Conservation (phyloP, 352 stramenopile genomes). For the Aphanomyces invadans region DNA sequence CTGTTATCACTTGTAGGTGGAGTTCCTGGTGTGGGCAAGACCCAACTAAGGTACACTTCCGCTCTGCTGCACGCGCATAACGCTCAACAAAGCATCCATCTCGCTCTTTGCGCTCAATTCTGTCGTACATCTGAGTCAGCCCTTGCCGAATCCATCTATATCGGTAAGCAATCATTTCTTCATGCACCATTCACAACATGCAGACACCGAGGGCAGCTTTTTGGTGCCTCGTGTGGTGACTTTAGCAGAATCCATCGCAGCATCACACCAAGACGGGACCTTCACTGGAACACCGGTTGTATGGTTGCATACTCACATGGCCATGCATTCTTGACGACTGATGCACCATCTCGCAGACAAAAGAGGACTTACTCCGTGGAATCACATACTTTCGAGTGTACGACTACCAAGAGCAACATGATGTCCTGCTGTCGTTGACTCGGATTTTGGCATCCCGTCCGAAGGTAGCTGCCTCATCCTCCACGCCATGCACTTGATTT, state of each 20-base stretch:
- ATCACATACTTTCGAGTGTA: constrained; percentile 74
- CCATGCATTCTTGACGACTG: constrained; percentile 18
- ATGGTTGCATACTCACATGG: constrained; percentile 20
- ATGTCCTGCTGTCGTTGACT: constrained; percentile 73
- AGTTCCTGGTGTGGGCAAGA: constrained; percentile 62
- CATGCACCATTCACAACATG: background rate
- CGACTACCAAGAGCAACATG: constrained; percentile 85
- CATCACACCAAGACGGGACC: constrained; percentile 50
- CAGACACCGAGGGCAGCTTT: constrained; percentile 89
- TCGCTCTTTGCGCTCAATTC: constrained; percentile 54
- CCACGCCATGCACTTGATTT: constrained; percentile 9
- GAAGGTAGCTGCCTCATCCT: constrained; percentile 6
- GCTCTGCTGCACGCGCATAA: background rate
- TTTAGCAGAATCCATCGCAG: constrained; percentile 75
- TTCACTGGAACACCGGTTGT: constrained; percentile 11
- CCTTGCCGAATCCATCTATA: constrained; percentile 39
- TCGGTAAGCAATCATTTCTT: constrained; percentile 36
- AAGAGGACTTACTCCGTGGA: constrained; percentile 73
- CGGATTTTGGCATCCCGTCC: constrained; percentile 36
- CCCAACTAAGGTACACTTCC: constrained; percentile 51
- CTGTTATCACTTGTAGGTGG: too few species aligned
- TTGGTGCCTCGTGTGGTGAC: constrained; percentile 70
- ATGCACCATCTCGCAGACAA: constrained; percentile 32
- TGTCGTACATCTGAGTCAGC: constrained; percentile 15
- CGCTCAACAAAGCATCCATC: constrained; percentile 42